Evolutionary conservation across 345 rosid species (phyloP).

Genomic region (Heritiera fomes): DNA sequence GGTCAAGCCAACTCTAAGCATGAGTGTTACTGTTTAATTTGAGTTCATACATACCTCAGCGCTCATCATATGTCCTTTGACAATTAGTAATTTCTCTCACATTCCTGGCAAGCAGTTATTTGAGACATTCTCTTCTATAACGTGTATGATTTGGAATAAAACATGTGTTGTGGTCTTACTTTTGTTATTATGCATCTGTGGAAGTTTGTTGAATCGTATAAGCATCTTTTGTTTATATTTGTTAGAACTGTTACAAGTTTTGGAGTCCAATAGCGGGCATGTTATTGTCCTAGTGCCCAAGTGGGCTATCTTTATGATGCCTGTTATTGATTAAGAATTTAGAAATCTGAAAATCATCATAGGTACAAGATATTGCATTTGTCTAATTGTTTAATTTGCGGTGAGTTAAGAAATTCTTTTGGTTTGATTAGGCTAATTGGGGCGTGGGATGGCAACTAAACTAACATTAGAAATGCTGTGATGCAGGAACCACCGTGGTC

Average conservation of each 20-base stretch:
- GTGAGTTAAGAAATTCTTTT: not conserved
- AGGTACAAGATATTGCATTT: not conserved
- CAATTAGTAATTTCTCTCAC: not conserved
- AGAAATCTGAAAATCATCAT: too few relatives aligned
- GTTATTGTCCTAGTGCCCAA: too few relatives aligned
- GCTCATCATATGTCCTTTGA: not conserved
- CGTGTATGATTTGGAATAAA: not conserved
- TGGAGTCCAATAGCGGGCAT: too few relatives aligned
- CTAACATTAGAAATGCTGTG: not conserved
- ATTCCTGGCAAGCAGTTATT: not conserved
- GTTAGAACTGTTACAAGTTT: too few relatives aligned
- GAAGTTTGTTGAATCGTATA: too few relatives aligned
- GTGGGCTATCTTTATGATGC: not conserved
- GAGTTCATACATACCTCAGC: not conserved
- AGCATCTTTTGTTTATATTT: too few relatives aligned
- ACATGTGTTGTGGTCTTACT: not conserved
- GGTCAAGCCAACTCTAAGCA: not conserved
- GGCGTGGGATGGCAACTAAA: not conserved
- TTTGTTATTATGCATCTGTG: too few relatives aligned
- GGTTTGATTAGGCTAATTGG: not conserved
- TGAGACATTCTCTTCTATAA: not conserved
- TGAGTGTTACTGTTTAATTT: not conserved
- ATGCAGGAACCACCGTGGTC: slow-evolving; percentile 89
- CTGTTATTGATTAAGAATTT: not conserved
- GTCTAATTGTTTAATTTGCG: not conserved